These are phyloP conservation scores for Rhododendron simsii DNA, from an alignment of 148 eudicot genomes.

Conservation along the genomic window DNA sequence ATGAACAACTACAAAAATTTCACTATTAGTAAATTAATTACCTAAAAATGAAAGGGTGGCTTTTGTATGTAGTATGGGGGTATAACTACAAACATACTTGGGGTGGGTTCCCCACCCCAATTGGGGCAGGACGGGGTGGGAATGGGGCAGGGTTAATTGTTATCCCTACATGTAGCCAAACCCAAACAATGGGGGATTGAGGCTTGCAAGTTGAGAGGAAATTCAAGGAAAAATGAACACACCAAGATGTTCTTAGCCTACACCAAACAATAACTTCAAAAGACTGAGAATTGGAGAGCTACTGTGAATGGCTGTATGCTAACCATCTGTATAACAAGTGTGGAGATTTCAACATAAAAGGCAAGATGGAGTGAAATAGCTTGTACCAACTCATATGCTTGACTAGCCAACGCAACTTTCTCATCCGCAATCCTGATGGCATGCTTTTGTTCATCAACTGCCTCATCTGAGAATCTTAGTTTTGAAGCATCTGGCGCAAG, in stretches of 20 bases:
- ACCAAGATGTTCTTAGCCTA: not conserved
- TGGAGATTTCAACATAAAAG: not conserved
- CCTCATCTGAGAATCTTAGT: conserved; percentile 78
- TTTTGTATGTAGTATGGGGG: too few relatives aligned
- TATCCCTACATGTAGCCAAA: not conserved
- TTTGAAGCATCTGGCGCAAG: conserved; percentile 58
- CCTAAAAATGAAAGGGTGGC: too few relatives aligned
- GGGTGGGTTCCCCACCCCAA: too few relatives aligned
- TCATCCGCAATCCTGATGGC: conserved; percentile 96
- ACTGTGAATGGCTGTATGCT: not conserved
- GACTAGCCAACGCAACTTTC: conserved; percentile 89
- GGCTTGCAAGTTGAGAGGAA: not conserved
- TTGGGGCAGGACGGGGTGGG: too few relatives aligned
- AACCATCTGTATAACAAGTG: not conserved
- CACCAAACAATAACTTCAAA: not conserved
- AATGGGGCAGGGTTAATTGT: too few relatives aligned
- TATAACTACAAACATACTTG: too few relatives aligned
- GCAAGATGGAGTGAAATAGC: conserved; percentile 6
- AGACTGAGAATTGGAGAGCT: not conserved
- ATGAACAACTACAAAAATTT: too few relatives aligned
- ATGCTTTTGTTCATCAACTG: conserved; percentile 91
- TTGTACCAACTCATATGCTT: conserved; percentile 88
- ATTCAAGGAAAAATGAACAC: not conserved
- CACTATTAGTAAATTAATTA: too few relatives aligned
- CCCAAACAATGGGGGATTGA: not conserved